Percentiles rank a stretch among this genome's conserved stretches.
phyloP scores from a whole-genome alignment of 2,329 filamentous ascomycete species.

The Drechslera avenae region DNA sequence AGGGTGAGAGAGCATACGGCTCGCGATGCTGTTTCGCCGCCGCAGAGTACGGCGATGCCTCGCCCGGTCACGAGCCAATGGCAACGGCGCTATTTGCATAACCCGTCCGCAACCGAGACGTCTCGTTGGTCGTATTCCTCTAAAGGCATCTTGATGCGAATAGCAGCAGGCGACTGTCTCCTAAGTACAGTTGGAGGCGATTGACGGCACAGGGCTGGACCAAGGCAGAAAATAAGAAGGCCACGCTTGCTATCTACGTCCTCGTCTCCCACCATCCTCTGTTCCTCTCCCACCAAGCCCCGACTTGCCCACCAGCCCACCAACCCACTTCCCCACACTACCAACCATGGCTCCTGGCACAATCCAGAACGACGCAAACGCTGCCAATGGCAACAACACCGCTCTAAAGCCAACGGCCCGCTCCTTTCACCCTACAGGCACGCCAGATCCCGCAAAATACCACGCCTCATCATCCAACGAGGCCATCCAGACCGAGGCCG shows the following conservation, averaged over 20 bases:
- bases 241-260: slow-evolving; percentile 4
- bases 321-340: slow-evolving; percentile 16
- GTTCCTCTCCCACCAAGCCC: background rate
- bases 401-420: slow-evolving; percentile 46
- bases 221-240: slow-evolving; percentile 29
- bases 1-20: no score
- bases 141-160: slow-evolving; percentile 28
- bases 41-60: no score
- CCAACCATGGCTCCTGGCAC: slow-evolving; percentile 44
- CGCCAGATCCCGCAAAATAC: slow-evolving; percentile 55
- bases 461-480: slow-evolving; percentile 79
- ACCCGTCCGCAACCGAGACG: slow-evolving; percentile 31
- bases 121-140: slow-evolving; percentile 15
- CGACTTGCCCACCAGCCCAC: slow-evolving; percentile 25
- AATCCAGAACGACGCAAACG: slow-evolving; percentile 32
- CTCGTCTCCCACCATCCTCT: slow-evolving; percentile 5
- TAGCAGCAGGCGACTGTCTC: slow-evolving; percentile 14
- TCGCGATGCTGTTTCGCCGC: no score
- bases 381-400: slow-evolving; percentile 34
- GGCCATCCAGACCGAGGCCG: slow-evolving; percentile 80
- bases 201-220: slow-evolving; percentile 28
- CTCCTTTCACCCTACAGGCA: slow-evolving; percentile 46
- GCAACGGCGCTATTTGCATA: slow-evolving; percentile 22
- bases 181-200: slow-evolving; percentile 35
- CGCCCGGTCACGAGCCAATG: slow-evolving; percentile 25